Percentiles rank a stretch among this genome's conserved stretches.
Conservation (phyloP, 2,329 filamentous ascomycete species). For the Exophiala dermatitidis region DNA sequence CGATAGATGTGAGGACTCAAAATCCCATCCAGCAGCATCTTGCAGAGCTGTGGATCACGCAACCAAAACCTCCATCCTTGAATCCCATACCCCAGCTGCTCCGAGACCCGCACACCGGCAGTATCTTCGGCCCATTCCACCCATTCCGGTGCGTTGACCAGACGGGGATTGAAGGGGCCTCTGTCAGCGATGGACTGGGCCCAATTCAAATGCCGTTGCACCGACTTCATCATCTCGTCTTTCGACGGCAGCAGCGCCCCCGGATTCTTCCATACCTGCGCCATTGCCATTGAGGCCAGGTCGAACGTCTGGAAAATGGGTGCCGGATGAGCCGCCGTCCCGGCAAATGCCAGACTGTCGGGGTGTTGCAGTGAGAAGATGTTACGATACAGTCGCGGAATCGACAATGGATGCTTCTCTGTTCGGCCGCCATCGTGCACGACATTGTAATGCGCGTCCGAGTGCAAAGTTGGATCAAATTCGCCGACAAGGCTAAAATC, state of each 20-base stretch:
- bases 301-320: constrained; percentile 28
- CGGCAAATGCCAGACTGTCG: constrained; percentile 31
- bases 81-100: constrained; percentile 31
- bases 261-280: constrained; percentile 31
- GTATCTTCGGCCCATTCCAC: constrained; percentile 31
- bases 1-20: constrained; percentile 32
- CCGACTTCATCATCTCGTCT: constrained; percentile 28
- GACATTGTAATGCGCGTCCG: constrained; percentile 4
- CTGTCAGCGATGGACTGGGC: constrained; percentile 13
- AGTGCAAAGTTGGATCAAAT: constrained; percentile 26
- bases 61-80: constrained; percentile 33
- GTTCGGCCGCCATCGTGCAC: background rate
- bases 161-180: constrained; percentile 17
- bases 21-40: constrained; percentile 31
- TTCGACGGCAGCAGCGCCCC: constrained; percentile 22
- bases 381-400: constrained; percentile 31
- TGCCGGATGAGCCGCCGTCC: constrained; percentile 25
- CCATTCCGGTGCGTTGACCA: constrained; percentile 22
- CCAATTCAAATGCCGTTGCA: constrained; percentile 22
- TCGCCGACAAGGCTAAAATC: constrained; percentile 28
- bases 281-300: constrained; percentile 29
- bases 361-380: constrained; percentile 30
- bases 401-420: constrained; percentile 3
- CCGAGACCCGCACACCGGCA: constrained; percentile 30
- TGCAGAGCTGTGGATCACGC: constrained; percentile 31